Percentiles rank a stretch among this genome's conserved stretches.
Conservation (phyloP, 306 rosid species). For the Pyrus pyrifolia region DNA sequence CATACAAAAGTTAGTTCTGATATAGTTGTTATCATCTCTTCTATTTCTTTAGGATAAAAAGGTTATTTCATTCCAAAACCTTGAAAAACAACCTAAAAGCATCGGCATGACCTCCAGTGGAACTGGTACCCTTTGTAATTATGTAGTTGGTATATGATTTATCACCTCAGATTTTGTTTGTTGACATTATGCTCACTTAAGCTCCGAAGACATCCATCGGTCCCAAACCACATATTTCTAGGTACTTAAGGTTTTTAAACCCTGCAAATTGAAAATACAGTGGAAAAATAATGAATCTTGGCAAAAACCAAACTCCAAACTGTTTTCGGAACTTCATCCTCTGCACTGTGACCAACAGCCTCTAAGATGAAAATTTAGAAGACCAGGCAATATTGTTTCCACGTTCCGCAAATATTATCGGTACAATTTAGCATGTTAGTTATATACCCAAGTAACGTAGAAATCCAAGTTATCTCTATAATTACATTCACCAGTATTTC, state of each 20-base stretch:
- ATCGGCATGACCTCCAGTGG: no score
- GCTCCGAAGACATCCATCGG: constrained; percentile 50
- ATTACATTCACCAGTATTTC: not conserved
- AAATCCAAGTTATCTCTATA: not conserved
- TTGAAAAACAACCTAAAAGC: no score
- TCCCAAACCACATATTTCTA: constrained; percentile 88
- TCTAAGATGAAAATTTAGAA: not conserved
- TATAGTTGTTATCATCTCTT: no score
- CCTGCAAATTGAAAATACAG: constrained; percentile 34
- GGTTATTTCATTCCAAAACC: no score
- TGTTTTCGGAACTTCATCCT: not conserved
- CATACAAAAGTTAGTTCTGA: no score
- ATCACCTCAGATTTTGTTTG: no score
- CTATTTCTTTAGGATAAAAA: no score
- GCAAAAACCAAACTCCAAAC: not conserved
- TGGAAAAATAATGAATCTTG: not conserved
- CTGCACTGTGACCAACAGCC: not conserved
- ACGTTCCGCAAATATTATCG: not conserved
- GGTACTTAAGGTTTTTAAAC: constrained; percentile 75
- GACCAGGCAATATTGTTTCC: not conserved
- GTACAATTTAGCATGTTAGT: not conserved
- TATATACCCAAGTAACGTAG: not conserved
- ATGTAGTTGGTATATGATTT: no score
- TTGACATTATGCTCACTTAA: no score
- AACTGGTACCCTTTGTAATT: no score